phyloP scores from a whole-genome alignment of 1,284 basidiomycete genomes.

The Ganoderma lingzhi region DNA sequence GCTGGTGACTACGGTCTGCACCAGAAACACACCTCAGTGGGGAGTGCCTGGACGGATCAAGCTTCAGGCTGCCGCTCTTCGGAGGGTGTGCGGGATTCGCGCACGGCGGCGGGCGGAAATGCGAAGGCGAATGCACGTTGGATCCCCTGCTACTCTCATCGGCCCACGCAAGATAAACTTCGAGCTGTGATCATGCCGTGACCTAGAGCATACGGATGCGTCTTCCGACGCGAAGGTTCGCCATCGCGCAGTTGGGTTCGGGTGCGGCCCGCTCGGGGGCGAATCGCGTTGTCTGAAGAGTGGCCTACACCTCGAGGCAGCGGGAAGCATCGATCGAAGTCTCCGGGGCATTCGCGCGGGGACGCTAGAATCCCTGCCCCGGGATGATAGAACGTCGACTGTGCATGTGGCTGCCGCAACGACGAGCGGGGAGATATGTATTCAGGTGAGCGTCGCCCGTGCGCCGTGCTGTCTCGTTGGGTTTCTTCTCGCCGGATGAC shows the following conservation, averaged over 20 bases:
- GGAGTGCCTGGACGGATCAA: not conserved
- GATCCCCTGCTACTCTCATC: not conserved
- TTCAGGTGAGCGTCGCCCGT: conserved; percentile 13
- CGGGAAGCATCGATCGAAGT: conserved; percentile 32
- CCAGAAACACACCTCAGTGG: not conserved
- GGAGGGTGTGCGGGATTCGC: conserved; percentile 2
- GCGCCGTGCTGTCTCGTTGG: not conserved
- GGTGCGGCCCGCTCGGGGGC: conserved; percentile 10
- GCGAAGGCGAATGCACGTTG: not conserved
- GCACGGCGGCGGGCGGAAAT: conserved; percentile 22
- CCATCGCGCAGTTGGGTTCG: conserved; percentile 5
- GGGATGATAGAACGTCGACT: conserved; percentile 5
- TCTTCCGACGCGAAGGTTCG: conserved; percentile 12
- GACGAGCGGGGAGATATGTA: conserved; percentile 6
- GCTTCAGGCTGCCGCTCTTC: not conserved
- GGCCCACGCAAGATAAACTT: not conserved
- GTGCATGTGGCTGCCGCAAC: conserved; percentile 10
- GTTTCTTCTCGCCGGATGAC: not conserved
- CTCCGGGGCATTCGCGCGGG: conserved; percentile 21
- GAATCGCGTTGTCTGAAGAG: conserved; percentile 3
- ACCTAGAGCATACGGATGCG: conserved; percentile 13
- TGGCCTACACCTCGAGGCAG: conserved; percentile 25
- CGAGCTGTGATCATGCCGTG: conserved; percentile 15
- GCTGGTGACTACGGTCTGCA: not conserved
- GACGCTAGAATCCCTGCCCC: conserved; percentile 30